Conservation (phyloP, 345 rosid species). For the Mallotus nudiflorus region DNA sequence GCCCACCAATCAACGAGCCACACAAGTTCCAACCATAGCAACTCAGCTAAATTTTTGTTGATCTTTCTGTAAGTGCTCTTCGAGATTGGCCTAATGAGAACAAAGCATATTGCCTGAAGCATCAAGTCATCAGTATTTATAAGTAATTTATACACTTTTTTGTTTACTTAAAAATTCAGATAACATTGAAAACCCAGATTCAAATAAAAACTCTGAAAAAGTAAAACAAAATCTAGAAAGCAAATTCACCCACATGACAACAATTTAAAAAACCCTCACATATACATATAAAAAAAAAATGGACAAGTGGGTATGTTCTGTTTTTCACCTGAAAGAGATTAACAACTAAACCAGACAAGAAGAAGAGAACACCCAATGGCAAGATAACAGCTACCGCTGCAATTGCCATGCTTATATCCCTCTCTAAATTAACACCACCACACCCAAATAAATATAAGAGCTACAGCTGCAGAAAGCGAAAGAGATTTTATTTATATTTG, state of each 20-base stretch:
- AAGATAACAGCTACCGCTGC: conserved; percentile 24
- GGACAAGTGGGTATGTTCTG: neutral
- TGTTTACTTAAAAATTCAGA: neutral
- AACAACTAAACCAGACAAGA: conserved; percentile 27
- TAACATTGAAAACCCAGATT: neutral
- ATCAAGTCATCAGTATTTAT: no score
- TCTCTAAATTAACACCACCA: no score
- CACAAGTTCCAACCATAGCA: conserved; percentile 35
- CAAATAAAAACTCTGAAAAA: neutral
- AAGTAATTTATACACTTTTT: neutral
- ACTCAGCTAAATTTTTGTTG: conserved; percentile 29
- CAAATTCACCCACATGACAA: neutral
- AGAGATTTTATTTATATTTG: no score
- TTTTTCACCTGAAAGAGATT: conserved; percentile 36
- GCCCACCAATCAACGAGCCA: conserved; percentile 44
- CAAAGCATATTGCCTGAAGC: conserved; percentile 30
- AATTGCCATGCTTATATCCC: conserved; percentile 26
- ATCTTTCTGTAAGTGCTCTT: conserved; percentile 31
- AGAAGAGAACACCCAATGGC: conserved; percentile 32
- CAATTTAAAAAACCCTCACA: no score
- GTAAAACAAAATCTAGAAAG: neutral
- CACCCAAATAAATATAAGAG: no score
- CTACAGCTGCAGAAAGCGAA: no score
- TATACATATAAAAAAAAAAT: neutral
- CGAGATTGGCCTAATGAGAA: conserved; percentile 31